phyloP scores from a whole-genome alignment of 148 eudicot species.

The Camellia granthamiana region DNA sequence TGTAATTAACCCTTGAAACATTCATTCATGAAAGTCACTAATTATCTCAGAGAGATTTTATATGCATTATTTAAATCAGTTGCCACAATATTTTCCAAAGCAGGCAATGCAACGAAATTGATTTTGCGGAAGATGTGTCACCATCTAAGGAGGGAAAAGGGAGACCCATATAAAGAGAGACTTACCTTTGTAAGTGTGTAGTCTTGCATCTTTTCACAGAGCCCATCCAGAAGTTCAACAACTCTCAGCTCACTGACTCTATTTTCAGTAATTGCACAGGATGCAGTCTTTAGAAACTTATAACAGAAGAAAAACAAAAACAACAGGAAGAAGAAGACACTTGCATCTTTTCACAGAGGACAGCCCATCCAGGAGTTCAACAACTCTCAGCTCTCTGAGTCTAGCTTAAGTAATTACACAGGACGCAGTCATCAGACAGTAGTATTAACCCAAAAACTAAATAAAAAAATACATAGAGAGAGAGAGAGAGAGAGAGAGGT shows the following conservation, averaged over 20 bases:
- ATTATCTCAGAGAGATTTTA: neutral
- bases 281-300: conserved; percentile 14
- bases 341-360: neutral
- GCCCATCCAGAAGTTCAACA: conserved; percentile 96
- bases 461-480: no score
- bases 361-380: no score
- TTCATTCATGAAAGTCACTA: neutral
- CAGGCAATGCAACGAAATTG: neutral
- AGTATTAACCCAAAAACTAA: no score
- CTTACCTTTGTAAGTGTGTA: conserved; percentile 78
- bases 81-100: conserved; percentile 14
- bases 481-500: no score
- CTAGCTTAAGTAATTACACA: no score
- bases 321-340: neutral
- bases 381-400: no score
- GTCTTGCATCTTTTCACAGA: conserved; percentile 96
- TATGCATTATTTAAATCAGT: conserved; percentile 5
- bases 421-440: no score
- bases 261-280: conserved; percentile 20
- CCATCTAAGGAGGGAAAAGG: neutral
- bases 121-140: conserved; percentile 9
- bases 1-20: neutral
- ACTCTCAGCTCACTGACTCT: conserved; percentile 95
- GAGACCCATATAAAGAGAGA: neutral
- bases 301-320: neutral